Conservation (phyloP, 805 yeast species). For the Wickerhamiella lipophila region DNA sequence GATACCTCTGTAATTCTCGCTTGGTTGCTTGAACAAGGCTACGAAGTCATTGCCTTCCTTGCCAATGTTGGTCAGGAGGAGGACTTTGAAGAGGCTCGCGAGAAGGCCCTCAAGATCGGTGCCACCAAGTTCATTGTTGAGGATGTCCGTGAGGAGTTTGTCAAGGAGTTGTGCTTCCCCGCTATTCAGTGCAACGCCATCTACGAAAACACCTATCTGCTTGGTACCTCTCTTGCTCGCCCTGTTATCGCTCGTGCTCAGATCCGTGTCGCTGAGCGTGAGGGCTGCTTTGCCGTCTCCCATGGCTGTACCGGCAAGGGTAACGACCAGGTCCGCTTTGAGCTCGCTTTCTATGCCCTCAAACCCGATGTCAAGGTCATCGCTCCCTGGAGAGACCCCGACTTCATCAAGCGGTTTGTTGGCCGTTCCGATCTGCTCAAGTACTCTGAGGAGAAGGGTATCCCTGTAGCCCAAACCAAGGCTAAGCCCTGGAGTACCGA, state of each 20-base stretch:
- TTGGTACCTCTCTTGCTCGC: conserved; percentile 97
- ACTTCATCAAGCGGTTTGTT: conserved; percentile 85
- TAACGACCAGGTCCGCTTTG: conserved; percentile 98
- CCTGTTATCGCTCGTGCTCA: conserved; percentile 98
- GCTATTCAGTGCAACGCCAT: conserved; percentile 97
- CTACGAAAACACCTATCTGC: conserved; percentile 90
- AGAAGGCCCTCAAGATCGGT: conserved; percentile 91
- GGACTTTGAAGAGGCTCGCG: conserved; percentile 94
- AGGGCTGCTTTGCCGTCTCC: conserved; percentile 96
- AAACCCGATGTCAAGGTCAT: conserved; percentile 94
- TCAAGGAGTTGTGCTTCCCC: conserved; percentile 84
- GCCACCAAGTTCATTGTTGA: conserved; percentile 90
- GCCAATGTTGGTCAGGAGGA: conserved; percentile 99
- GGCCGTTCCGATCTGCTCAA: conserved; percentile 95
- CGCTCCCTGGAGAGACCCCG: conserved; percentile 99
- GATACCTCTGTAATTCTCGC: conserved; percentile 97
- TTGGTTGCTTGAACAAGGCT: conserved; percentile 95
- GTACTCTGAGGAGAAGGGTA: conserved; percentile 82
- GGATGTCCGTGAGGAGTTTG: conserved; percentile 92
- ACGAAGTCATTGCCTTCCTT: conserved; percentile 95
- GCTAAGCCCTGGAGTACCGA: conserved; percentile 99
- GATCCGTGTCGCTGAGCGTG: conserved; percentile 89
- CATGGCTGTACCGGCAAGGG: conserved; percentile 99
- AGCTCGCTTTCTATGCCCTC: conserved; percentile 90
- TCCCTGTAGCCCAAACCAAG: conserved; percentile 93